Evolutionary conservation across 129 eudicot genomes (phyloP), one percentile per base, ranked within the genome.

Genomic region (Ambrosia artemisiifolia): DNA sequence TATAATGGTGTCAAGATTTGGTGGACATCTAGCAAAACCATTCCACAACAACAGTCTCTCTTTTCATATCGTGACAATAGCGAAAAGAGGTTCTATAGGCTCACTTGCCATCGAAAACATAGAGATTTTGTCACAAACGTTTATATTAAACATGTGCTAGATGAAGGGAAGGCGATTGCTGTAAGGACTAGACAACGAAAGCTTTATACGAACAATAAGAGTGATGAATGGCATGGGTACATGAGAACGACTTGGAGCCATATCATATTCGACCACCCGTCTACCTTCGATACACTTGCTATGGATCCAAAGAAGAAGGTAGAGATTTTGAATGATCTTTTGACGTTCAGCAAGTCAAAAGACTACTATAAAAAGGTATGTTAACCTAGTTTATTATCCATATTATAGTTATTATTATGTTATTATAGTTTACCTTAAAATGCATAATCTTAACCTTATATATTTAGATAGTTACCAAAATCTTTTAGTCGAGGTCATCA

Each of bases 211-310:
- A 87, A 87, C 66, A 84, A 57, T 48, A 83, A 82, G 69, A 69
- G 64, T 3, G 80, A 69, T 14, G 19, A 50, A 1, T 59, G 84
- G 82, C 40, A 1, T 3, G 68, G 78, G 12, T 69, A 69, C 11
- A 42, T n/a, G 49, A 56, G 67, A 17, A 66, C 61, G 7, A 44
- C 54, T 67, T 83, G 92, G 92, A 86, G 84, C 17, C 80, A 78
- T 0, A 75, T 86, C 2, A 12, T 64, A 53, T 87, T 87, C 56
- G 83, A 87, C 57, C 92, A 87, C 63, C 92, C 92, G 8, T 82
- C 92, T 5, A 81, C 81, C 0, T 87, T 87, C 32, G 86, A 81
- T 16, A 87, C 88, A 8, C 67, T 87, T 14, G 92, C 88, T 1
- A 81, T 87, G 92, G 85, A 87, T 11, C 85, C 86, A 1, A 72